These are phyloP conservation scores for Dactylellina haptotyla DNA, from an alignment of 2,329 filamentous ascomycete genomes.

Conservation along the genomic window DNA sequence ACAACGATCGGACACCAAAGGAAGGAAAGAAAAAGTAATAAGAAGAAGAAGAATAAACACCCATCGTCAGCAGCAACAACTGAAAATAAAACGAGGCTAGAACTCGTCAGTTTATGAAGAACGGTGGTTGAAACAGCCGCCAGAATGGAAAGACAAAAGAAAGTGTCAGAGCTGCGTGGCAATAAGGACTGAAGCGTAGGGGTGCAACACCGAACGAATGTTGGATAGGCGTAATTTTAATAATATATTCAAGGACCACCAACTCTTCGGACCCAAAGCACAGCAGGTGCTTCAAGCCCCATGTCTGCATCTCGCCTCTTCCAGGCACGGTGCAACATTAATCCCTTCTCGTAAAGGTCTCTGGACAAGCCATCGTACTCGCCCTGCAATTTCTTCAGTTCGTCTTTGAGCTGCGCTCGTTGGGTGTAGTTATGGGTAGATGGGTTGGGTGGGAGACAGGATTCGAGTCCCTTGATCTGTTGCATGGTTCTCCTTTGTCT, in stretches of 20 bases:
- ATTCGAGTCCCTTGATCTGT: conserved; percentile 55
- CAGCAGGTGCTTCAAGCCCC: conserved; percentile 57
- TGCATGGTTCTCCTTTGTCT: conserved; percentile 44
- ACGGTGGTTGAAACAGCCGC: neutral
- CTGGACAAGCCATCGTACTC: conserved; percentile 58
- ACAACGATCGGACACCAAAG: neutral
- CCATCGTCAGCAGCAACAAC: neutral
- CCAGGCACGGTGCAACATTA: conserved; percentile 58
- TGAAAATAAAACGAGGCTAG: neutral
- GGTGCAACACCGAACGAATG: neutral
- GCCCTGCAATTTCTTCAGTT: conserved; percentile 50
- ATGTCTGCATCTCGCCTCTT: conserved; percentile 57
- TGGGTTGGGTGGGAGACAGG: conserved; percentile 56
- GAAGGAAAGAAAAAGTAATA: neutral
- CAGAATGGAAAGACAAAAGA: neutral
- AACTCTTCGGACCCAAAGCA: conserved; percentile 56
- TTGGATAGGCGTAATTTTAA: neutral
- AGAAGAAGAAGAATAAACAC: neutral
- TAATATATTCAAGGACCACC: conserved; percentile 46
- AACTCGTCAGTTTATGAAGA: neutral
- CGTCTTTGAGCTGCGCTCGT: conserved; percentile 55
- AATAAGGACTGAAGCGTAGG: neutral
- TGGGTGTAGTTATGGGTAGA: conserved; percentile 55
- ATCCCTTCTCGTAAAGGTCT: conserved; percentile 57
- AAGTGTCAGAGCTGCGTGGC: neutral